Base-by-base conservation (phyloP, 805 yeast genomes). In the Ogataea nonfermentans region DNA sequence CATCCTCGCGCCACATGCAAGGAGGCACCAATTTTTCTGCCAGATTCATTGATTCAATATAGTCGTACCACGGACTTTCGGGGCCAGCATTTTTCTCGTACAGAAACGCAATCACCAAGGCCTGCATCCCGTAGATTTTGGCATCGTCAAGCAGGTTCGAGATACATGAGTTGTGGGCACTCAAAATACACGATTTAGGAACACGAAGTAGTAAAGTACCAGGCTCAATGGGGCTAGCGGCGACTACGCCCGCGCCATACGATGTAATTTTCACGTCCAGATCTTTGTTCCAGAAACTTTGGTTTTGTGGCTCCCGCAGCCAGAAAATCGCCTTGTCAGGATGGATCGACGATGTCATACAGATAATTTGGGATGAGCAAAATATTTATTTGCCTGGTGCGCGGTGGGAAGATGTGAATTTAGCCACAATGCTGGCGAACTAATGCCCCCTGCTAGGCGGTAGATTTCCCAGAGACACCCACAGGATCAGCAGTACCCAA, bases 11-110 rank as follows among this genome's bases (percentile, higher is more conserved):
- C 95, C 95, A 87, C 24, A 81, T 65, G 41, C 81, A 69, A 2
- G 90, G 78, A 0, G 95, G 90, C 4, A 71, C 41, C 6, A 59
- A 58, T 4, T 59, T 48, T 3, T 62, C 54, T 3, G 57, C 51
- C 7, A 65, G 53, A 40, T 68, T 65, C 19, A 87, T 73, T 13
- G 83, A 68, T 19, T 67, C 60, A 31, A 90, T 65, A 57, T 83
- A 91, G 3, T 65, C 68, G 44, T 44, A 68, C 97, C 97, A 91
- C 4, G 95, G 96, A n/a, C 95, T 83, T 4, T 58, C 50, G n/a
- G 68, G 64, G 2, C 76, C 77, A 32, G 72, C 63, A 3, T 76
- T 63, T 39, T 69, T 60, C 56, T 91, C 98, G 54, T 85, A 88
- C 19, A 89, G 66, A 43, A 79, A 84, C 0, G 90, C 77, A 6